Conservation (phyloP, 2,329 filamentous ascomycete species). For the Colletotrichum viniferum region DNA sequence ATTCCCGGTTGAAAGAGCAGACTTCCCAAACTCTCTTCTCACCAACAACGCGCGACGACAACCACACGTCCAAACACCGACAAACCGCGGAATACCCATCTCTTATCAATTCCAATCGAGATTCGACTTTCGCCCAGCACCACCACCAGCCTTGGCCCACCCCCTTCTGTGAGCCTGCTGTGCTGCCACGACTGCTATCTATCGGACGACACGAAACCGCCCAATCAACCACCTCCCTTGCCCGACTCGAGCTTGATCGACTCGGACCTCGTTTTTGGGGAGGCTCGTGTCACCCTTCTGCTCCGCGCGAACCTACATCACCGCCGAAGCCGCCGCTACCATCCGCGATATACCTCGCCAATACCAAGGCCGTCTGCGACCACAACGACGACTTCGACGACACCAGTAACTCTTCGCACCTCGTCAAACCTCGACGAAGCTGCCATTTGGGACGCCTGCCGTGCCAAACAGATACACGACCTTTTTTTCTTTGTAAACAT, state of each 20-base stretch:
- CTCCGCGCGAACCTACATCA: background rate
- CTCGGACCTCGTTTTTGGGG: background rate
- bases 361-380: background rate
- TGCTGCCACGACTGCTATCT: conserved; percentile 4
- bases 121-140: background rate
- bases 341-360: background rate
- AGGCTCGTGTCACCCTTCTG: conserved; percentile 2
- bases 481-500: conserved; percentile 9
- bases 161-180: conserved; percentile 4
- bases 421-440: background rate
- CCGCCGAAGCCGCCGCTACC: background rate
- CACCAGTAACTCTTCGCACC: background rate
- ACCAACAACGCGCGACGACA: background rate
- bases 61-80: background rate
- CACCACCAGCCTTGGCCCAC: conserved; percentile 12
- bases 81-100: background rate
- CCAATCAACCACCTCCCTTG: conserved; percentile 4
- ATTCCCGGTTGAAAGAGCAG: background rate
- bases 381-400: background rate
- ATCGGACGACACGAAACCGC: conserved; percentile 11
- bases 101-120: conserved; percentile 13
- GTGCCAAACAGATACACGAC: background rate
- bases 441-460: background rate
- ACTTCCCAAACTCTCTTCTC: background rate
- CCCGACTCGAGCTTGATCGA: background rate